Base-by-base conservation (phyloP, 2,329 filamentous ascomycete genomes). In the Fusarium phyllophilum region DNA sequence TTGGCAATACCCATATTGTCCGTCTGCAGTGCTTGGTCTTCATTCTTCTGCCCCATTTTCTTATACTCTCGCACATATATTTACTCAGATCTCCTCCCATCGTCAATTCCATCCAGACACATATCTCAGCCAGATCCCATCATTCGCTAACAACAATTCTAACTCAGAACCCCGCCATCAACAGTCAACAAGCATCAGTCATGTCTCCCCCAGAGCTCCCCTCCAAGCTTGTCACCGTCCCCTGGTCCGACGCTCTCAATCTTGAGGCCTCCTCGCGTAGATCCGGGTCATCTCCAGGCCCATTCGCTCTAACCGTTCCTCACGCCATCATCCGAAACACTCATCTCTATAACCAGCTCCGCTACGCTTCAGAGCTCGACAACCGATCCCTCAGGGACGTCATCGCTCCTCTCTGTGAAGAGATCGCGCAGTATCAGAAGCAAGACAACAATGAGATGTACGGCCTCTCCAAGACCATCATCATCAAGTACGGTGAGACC, bases 401-500 rank as follows among this genome's bases (percentile, higher is more conserved):
- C 15, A 62, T 78, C 39, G 22, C 39, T 26, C 41, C 55, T 4
- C 42, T 78, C 48, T 72, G 61, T 20, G 44, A 49, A 4, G 76
- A 78, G 44, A 66, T 78, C 26, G 6, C 51, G 12, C 22, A 75
- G 17, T 58, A 61, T 48, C 54, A 70, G 44, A 46, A 68, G 29
- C 48, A 51, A 1, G 69, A 72, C 45, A 41, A 36, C 12, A 44
- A 58, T 22, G 51, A 64, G n/a, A n/a, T 77, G 9, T 52, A 78
- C 34, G 73, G 71, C 8, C 41, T 78, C 11, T 73, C 76, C 31
- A 68, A 58, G 22, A 29, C n/a, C 3, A 61, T 78, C 17, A 58
- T 78, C 24, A 42, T 58, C 36, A 75, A 75, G 54, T 77, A 72
- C 26, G 76, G 76, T 10, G 76, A 78, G 57, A 64, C 54, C 8